Conservation (phyloP, 1,284 basidiomycete genomes). For the Apiotrichum veenhuisii region DNA sequence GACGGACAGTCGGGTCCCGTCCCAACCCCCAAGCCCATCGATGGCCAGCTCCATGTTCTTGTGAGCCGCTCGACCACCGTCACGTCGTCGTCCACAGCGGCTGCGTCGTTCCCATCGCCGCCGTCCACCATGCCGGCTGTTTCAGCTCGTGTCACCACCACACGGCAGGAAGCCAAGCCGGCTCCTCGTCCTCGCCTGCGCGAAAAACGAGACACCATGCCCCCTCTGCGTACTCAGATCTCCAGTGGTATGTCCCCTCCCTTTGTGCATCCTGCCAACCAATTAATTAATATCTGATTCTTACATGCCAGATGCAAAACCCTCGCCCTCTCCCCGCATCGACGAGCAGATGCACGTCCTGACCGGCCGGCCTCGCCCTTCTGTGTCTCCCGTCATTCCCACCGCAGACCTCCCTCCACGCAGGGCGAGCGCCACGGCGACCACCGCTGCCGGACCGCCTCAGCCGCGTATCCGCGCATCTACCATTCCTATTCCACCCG, state of each 20-base stretch:
- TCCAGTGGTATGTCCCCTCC: neutral
- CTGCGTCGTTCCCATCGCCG: neutral
- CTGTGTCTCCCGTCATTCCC: neutral
- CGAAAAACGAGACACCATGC: neutral
- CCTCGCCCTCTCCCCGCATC: neutral
- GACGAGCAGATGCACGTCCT: constrained; percentile 1
- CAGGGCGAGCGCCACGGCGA: neutral
- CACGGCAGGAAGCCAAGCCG: neutral
- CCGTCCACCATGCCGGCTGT: neutral
- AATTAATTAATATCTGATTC: neutral
- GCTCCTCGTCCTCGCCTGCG: neutral
- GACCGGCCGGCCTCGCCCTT: neutral
- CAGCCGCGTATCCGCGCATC: neutral
- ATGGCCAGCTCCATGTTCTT: neutral
- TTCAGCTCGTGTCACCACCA: neutral
- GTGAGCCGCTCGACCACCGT: neutral
- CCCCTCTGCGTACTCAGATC: neutral
- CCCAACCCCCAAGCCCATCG: neutral
- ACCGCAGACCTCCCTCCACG: neutral
- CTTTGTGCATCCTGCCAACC: neutral
- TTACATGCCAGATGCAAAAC: neutral
- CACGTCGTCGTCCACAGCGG: neutral
- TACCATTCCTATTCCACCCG: neutral
- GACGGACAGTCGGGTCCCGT: neutral
- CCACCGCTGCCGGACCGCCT: neutral